Evolutionary conservation across 345 rosid species (phyloP), one percentile per base, ranked within the genome.

Genomic region (Stellera chamaejasme): DNA sequence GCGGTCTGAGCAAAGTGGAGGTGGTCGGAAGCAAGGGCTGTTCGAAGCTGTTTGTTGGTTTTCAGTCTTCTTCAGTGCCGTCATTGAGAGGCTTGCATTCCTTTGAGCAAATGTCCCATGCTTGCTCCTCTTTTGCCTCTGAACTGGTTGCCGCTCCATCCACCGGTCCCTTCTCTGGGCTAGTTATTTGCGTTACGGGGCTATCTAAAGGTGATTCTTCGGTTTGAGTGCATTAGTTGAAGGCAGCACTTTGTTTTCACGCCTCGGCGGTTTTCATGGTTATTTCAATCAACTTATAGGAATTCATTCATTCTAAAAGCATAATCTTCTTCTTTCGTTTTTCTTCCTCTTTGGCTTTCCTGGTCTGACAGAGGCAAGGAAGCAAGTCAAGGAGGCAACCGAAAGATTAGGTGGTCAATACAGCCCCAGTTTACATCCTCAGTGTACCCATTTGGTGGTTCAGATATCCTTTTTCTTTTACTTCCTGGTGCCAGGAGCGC

Each of bases 391-490:
- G 91, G 98, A 88, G 65, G 97, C 96, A 2, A 84, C 95, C 0
- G 90, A 84, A 76, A 84, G 97, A 72, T 75, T 92, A 32, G 96
- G 95, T 45, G 95, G 98, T 49, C 78, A 78, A 60, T 92, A 92
- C 58, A 86, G 94, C 68, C 82, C 93, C 7, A 67, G 77, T 68
- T 80, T 92, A 60, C 90, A 88, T 77, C 82, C 80, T 19, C 90
- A 69, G 19, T 92, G 97, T 62, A 88, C 97, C 60, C 98, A 88
- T 79, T 81, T 92, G 84, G 87, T 92, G 66, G 96, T 88, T 43
- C 95, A 88, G 80, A 92, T 92, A 92, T 92, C 97, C 97, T 88
- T 79, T 66, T 11, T 27, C 10, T 26, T 32, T 48, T 8, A 32
- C 39, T 32, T 32, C 9, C 39, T 8, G 5, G 3, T 8, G 9